These are phyloP conservation scores for Lasiodiplodia theobromae DNA, from an alignment of 2,329 filamentous ascomycete genomes.

Conservation along the genomic window DNA sequence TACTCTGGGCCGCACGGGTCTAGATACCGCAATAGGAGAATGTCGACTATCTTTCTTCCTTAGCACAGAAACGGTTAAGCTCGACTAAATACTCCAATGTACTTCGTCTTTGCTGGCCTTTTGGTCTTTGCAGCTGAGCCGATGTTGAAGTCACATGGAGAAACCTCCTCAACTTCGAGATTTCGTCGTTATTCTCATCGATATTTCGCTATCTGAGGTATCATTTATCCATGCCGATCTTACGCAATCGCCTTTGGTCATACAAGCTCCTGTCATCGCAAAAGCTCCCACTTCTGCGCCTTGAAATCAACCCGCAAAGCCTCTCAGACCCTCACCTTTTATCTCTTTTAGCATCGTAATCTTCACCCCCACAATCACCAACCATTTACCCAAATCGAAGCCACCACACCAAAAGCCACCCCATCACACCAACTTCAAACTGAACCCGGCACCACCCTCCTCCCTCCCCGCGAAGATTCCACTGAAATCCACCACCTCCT, in stretches of 20 bases:
- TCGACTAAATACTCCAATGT: background rate
- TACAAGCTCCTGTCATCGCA: background rate
- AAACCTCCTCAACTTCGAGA: background rate
- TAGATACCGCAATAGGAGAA: no score
- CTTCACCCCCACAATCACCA: background rate
- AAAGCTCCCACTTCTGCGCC: background rate
- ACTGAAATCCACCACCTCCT: conserved; percentile 54
- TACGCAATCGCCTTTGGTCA: background rate
- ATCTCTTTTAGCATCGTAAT: background rate
- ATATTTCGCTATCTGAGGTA: background rate
- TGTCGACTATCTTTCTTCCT: background rate
- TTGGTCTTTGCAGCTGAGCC: background rate
- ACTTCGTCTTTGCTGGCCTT: background rate
- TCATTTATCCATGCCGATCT: background rate
- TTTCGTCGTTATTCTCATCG: background rate
- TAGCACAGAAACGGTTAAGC: background rate
- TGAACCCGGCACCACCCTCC: conserved; percentile 57
- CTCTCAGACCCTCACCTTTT: background rate
- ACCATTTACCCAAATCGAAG: background rate
- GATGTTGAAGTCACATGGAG: background rate
- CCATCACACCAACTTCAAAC: conserved; percentile 41
- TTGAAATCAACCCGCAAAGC: background rate
- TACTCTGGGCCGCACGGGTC: no score
- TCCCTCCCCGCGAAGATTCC: conserved; percentile 58
- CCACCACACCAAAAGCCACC: background rate